Percentiles rank a stretch among this genome's conserved stretches.
phyloP scores from a whole-genome alignment of 2,329 filamentous ascomycete species.

The Lithohypha guttulata region DNA sequence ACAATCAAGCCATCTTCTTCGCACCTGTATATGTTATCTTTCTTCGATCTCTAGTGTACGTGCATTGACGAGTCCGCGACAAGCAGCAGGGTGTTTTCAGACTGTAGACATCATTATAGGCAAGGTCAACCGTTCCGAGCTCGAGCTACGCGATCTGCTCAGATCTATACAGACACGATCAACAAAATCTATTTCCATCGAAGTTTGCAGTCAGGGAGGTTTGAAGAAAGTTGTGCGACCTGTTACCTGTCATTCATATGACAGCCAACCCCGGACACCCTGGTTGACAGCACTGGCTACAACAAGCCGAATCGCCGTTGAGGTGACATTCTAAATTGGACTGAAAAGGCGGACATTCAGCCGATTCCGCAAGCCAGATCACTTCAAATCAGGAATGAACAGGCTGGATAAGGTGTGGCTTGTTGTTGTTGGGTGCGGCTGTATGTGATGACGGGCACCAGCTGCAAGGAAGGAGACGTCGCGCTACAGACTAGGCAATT shows the following conservation, averaged over 20 bases:
- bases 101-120: too few species aligned
- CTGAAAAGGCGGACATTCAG: constrained; percentile 1
- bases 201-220: too few species aligned
- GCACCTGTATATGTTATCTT: too few species aligned
- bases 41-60: not conserved
- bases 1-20: not conserved
- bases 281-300: constrained; percentile 2
- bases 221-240: too few species aligned
- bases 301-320: not conserved
- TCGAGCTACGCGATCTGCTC: too few species aligned
- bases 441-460: constrained; percentile 2
- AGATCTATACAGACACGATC: too few species aligned
- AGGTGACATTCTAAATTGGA: constrained; percentile 2
- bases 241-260: constrained; percentile 5
- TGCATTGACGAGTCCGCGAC: too few species aligned
- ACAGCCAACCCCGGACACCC: not conserved
- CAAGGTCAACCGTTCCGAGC: too few species aligned
- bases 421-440: not conserved
- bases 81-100: too few species aligned
- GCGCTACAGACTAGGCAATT: not conserved
- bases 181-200: too few species aligned
- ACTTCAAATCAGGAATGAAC: constrained; percentile 2
- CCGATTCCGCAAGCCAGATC: not conserved
- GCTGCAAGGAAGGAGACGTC: not conserved
- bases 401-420: not conserved